A percentile compares a stretch with the other conserved stretches of the same genome.
These are phyloP conservation scores for Chalaropsis ovoidea DNA, from an alignment of 2,329 filamentous ascomycete species.

Conservation along the genomic window DNA sequence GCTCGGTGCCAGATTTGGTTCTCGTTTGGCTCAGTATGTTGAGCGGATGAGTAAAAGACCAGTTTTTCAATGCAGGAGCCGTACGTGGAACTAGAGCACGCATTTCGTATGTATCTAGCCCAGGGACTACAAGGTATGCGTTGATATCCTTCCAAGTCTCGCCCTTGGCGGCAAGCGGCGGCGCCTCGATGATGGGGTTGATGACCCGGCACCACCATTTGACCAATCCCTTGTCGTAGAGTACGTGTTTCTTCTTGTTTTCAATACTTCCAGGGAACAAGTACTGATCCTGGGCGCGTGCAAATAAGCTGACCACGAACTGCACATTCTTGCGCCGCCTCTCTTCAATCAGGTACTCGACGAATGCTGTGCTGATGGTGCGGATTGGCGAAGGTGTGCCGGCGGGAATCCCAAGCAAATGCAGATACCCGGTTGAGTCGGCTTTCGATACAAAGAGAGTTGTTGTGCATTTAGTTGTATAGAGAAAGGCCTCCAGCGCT, in stretches of 20 bases:
- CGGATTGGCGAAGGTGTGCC: conserved; percentile 63
- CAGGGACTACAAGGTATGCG: conserved; percentile 78
- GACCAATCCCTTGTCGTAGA: conserved; percentile 81
- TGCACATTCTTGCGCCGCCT: conserved; percentile 55
- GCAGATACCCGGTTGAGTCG: conserved; percentile 83
- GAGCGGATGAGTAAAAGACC: conserved; percentile 64
- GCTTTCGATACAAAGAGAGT: conserved; percentile 95
- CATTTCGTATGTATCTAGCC: conserved; percentile 71
- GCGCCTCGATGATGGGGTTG: conserved; percentile 56
- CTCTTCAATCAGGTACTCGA: conserved; percentile 61
- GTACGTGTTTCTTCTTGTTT: conserved; percentile 74
- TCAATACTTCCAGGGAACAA: conserved; percentile 87
- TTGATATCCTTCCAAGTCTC: conserved; percentile 43
- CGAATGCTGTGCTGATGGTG: conserved; percentile 61
- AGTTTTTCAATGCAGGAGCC: conserved; percentile 40
- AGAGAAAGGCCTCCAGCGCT: conserved; percentile 79
- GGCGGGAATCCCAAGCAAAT: conserved; percentile 52
- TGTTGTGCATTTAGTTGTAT: conserved; percentile 67
- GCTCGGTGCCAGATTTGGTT: conserved; percentile 43
- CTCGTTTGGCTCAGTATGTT: conserved; percentile 53
- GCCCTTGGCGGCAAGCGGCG: conserved; percentile 31
- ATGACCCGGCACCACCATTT: conserved; percentile 93
- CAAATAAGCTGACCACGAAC: conserved; percentile 80
- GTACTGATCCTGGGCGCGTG: conserved; percentile 84
- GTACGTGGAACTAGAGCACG: conserved; percentile 62